phyloP scores from a whole-genome alignment of 1,284 basidiomycete genomes.

The Ustilago shanxiensis region DNA sequence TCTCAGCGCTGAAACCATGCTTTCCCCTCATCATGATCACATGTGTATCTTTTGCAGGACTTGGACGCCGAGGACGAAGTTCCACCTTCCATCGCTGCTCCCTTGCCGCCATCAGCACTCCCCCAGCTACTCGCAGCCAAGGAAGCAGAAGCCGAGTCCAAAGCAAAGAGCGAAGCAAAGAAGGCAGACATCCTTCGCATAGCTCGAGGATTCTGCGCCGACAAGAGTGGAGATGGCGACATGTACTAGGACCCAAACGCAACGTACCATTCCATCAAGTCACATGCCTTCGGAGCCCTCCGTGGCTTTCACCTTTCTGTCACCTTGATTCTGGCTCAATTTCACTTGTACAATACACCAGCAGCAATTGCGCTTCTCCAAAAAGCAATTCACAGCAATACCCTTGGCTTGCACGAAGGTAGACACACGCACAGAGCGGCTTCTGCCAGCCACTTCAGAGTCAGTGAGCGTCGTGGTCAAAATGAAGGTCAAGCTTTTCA shows the following conservation, averaged over 20 bases:
- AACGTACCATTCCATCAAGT: constrained; percentile 19
- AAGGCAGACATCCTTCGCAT: constrained; percentile 61
- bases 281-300: background rate
- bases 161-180: constrained; percentile 59
- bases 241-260: constrained; percentile 53
- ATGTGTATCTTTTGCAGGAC: constrained; percentile 38
- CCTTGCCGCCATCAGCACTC: constrained; percentile 57
- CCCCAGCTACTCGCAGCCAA: constrained; percentile 57
- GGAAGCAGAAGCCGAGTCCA: constrained; percentile 57
- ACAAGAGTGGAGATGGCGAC: constrained; percentile 67
- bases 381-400: background rate
- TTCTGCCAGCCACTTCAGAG: background rate
- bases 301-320: background rate
- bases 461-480: background rate
- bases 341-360: constrained; percentile 39
- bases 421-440: background rate
- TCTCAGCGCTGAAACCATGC: background rate
- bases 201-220: constrained; percentile 64
- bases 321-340: constrained; percentile 3
- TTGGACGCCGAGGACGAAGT: constrained; percentile 66
- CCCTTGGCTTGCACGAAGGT: background rate
- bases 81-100: constrained; percentile 58
- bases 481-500: background rate
- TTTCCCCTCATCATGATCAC: background rate
- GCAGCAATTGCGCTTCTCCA: background rate